Base-by-base conservation (phyloP, 2,329 filamentous ascomycete species). In the Aspergillus sp. region DNA sequence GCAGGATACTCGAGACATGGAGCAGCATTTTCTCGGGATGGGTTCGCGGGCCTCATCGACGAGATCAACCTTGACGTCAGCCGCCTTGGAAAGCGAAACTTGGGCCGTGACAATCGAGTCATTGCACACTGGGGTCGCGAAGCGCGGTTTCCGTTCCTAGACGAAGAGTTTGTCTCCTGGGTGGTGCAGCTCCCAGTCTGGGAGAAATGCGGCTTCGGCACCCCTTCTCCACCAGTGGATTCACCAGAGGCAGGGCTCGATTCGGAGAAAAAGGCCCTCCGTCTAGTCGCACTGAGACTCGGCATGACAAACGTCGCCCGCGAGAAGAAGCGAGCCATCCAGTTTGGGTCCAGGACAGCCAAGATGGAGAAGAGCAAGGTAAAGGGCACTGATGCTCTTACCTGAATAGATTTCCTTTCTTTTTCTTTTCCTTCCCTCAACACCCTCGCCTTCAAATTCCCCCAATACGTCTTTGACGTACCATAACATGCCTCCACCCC, bases 281-380 rank as follows among this genome's bases (percentile, higher is more conserved):
- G 95, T 21, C 81, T 96, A 21, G 77, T 96, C 21, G 92, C 93
- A 0, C 84, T 87, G 74, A 83, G 86, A 30, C 77, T 97, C 38
- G 90, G 88, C 3, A 88, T 98, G 85, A 74, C 74, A 2, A 78
- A 77, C 5, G 90, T 92, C 1, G 88, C 94, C 4, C 79, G 79
- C n/a, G 93, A 98, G 77, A 96, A 95, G 83, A 99, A 99, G 78
- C 84, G 93, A 71, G 94, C 94, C 17, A 92, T 93, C 60, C 91
- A 95, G 75, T 95, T 95, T 70, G 91, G 91, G 13, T 87, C 91
- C 3, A 82, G 90, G 66, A 93, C 90, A 3, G 91, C 91, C 13
- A 95, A 93, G 79, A 93, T 94, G 87, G 88, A 92, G 71, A 77
- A 70, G 50, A 77, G 81, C 39, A 86, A 81, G 69, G 84, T 84